A percentile compares a stretch with the other conserved stretches of the same genome.
phyloP scores from a whole-genome alignment of 306 rosid species.

The Datisca glomerata region DNA sequence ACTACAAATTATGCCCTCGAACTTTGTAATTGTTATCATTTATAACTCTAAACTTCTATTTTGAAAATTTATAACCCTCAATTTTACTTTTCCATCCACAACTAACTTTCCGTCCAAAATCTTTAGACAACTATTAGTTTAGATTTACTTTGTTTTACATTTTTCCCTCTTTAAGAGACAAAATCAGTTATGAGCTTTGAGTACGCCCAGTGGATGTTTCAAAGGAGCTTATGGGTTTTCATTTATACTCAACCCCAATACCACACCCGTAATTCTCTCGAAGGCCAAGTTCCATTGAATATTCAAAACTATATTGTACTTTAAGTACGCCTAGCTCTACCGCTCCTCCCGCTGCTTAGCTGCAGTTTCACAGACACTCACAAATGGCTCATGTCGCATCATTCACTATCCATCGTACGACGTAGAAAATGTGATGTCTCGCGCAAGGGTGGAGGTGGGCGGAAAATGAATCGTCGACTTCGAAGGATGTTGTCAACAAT shows the following conservation, averaged over 20 bases:
- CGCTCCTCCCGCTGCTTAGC: constrained; percentile 80
- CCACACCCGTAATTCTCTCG: constrained; percentile 23
- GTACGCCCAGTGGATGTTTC: too few relatives aligned
- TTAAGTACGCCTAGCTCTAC: constrained; percentile 67
- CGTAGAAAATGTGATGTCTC: constrained; percentile 47
- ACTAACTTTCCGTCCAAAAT: too few relatives aligned
- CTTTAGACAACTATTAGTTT: too few relatives aligned
- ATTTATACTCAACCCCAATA: constrained; percentile 34
- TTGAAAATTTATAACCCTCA: too few relatives aligned
- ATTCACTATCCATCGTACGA: constrained; percentile 47
- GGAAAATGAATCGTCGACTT: constrained; percentile 35
- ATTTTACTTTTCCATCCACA: too few relatives aligned
- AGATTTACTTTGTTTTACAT: too few relatives aligned
- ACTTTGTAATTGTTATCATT: too few relatives aligned
- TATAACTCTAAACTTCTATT: too few relatives aligned
- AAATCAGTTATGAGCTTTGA: too few relatives aligned
- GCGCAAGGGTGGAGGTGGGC: constrained; percentile 30
- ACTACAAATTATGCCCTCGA: too few relatives aligned
- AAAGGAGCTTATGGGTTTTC: constrained; percentile 63
- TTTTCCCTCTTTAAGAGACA: too few relatives aligned
- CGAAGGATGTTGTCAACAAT: constrained; percentile 27
- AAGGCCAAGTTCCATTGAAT: constrained; percentile 61
- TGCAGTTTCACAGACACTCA: constrained; percentile 65
- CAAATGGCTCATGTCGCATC: constrained; percentile 64
- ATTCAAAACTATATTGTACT: constrained; percentile 50